Base-by-base conservation (phyloP, 257 asterid genomes). In the Rhazya stricta region DNA sequence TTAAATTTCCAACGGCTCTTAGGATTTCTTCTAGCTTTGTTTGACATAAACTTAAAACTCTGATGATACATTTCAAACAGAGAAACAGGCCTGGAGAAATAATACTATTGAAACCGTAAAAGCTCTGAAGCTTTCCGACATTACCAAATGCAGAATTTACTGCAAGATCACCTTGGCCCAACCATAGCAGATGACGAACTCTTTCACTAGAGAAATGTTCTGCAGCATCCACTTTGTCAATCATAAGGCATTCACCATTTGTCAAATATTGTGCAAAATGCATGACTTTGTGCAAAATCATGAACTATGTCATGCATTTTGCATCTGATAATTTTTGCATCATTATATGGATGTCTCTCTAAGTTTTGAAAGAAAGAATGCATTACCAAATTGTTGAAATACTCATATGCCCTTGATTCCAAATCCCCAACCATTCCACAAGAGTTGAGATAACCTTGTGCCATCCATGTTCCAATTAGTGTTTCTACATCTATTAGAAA, bases 311-410 rank as follows among this genome's bases (percentile, higher is more conserved):
- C 76, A 18, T 65, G 66, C 78, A 70, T 80, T 42, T 58, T 76
- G 66, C 67, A 76, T 3, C 39, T 9, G 1, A 39, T n/a, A 3
- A 27, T 50, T 5, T 19, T 18, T 29, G n/a, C 65, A 46, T 16
- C 39, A 56, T 60, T 30, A 43, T 7, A 43, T 10, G 43, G 43
- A 72, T n/a, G 6, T 25, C 67, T 65, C 8, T 29, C 21, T 5
- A 72, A 69, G 42, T 80, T 48, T 67, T 80, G 81, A 39, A 80
- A 75, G 70, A 76, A 75, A 19, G 66, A 80, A 7, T 46, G 41
- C 18, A 9, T 25, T 56, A 61, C 63, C 51, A 80, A 73, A 37
- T 72, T 68, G 7, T 58, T 63, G 29, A 80, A 80, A 50, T 63
- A 71, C 65, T 80, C 76, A 3, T 34, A 39, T 16, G 78, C 81